These are phyloP conservation scores for Botryotinia globosa DNA, from an alignment of 2,329 filamentous ascomycete genomes.

Conservation along the genomic window DNA sequence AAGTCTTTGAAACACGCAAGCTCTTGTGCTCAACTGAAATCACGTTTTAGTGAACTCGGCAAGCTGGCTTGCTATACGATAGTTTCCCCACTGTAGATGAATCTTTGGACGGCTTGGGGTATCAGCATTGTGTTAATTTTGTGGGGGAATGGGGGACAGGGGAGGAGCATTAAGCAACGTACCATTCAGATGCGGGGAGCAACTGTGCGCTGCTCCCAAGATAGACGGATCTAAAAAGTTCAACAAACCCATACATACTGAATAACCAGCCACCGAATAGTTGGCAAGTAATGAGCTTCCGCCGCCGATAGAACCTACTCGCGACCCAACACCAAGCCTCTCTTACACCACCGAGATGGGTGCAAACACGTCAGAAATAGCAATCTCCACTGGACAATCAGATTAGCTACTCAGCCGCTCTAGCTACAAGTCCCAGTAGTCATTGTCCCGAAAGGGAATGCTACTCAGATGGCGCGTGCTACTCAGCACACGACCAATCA, in stretches of 20 bases:
- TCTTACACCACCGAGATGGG: conserved; percentile 7
- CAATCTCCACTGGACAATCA: background rate
- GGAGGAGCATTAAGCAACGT: background rate
- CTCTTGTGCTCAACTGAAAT: conserved; percentile 1
- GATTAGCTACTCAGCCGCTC: conserved; percentile 12
- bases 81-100: conserved; percentile 6
- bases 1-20: conserved; percentile 7
- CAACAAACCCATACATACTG: conserved; percentile 14
- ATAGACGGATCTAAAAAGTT: conserved; percentile 10
- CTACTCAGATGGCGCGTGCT: background rate
- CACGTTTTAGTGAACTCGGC: background rate
- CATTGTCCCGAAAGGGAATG: background rate
- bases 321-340: conserved; percentile 6
- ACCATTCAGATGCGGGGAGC: conserved; percentile 9
- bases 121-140: background rate
- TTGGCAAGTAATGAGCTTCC: conserved; percentile 6
- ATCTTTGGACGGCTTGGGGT: conserved; percentile 1
- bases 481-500: background rate
- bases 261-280: conserved; percentile 3
- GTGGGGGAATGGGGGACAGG: background rate
- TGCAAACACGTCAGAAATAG: conserved; percentile 8
- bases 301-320: conserved; percentile 13
- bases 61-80: conserved; percentile 14
- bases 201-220: conserved; percentile 9
- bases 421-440: conserved; percentile 11